A percentile compares a stretch with the other conserved stretches of the same genome.
Conservation (phyloP, 2,329 filamentous ascomycete species). For the Calonectria henricotiae region DNA sequence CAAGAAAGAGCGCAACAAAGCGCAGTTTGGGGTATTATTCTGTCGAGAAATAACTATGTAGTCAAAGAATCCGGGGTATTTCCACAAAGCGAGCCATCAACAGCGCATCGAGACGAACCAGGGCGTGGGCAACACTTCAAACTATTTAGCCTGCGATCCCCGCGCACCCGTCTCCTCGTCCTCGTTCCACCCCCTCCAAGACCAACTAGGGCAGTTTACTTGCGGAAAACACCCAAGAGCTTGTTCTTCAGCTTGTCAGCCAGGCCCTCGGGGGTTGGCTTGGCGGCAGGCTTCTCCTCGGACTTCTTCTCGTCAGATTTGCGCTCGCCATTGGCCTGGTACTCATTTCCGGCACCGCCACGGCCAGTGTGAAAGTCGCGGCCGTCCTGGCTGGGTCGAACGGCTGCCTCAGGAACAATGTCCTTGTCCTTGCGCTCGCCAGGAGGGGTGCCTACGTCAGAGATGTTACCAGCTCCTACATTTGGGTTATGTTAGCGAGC, state of each 20-base stretch:
- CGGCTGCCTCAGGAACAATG: constrained; percentile 68
- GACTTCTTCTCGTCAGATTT: constrained; percentile 53
- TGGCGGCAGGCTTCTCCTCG: constrained; percentile 52
- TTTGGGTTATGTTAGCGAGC: constrained; percentile 33
- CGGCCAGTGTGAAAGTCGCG: constrained; percentile 73
- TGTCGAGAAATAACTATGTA: constrained; percentile 37
- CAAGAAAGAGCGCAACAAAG: constrained; percentile 23
- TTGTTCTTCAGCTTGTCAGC: constrained; percentile 74
- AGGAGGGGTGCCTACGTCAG: constrained; percentile 63
- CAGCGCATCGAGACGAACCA: constrained; percentile 33
- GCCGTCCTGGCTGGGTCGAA: constrained; percentile 66
- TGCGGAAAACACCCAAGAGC: constrained; percentile 68
- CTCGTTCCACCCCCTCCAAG: background rate
- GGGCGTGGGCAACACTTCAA: constrained; percentile 18
- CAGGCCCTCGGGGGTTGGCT: constrained; percentile 61
- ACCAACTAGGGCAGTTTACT: constrained; percentile 50
- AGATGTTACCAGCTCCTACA: constrained; percentile 73
- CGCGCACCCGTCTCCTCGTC: constrained; percentile 23
- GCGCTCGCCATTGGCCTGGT: constrained; percentile 60
- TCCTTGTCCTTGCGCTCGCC: constrained; percentile 67
- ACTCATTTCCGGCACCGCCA: constrained; percentile 72
- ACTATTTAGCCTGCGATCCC: constrained; percentile 22
- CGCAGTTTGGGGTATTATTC: constrained; percentile 34
- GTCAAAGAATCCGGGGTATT: constrained; percentile 51
- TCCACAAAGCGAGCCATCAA: constrained; percentile 46